Base-by-base conservation (phyloP, 2,329 filamentous ascomycete species). In the Trichoderma breve region DNA sequence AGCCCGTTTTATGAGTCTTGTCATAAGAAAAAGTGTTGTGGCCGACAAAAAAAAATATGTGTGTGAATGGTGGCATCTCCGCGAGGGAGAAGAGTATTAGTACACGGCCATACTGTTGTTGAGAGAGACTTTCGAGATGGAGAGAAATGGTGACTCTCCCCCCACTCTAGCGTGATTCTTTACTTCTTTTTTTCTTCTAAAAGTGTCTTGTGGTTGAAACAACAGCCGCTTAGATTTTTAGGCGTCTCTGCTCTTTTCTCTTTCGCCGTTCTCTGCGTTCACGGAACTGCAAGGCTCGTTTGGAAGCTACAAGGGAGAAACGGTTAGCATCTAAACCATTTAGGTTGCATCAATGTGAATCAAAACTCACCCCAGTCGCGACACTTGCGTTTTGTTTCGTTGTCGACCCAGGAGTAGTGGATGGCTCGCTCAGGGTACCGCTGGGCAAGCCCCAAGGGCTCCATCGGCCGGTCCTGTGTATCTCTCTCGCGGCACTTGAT, bases 341-440 rank as follows among this genome's bases (percentile, higher is more conserved):
- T 9, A 6, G 3, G n/a, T 8, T 18, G 9, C 28, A 30, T 34
- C 26, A 21, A 21, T 67, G 7, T 57, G 62, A 30, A 24, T 34
- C 24, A 21, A 30, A 83, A 43, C 84, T 78, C 77, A 85, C 84
- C 80, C 76, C 83, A 80, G 70, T 82, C 78, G 69, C 78, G 78
- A 8, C 83, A 81, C 47, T 80, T 78, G 58, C 75, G 72, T 74
- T 83, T 83, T 64, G 82, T 74, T 61, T 83, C 80, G 3, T 77
- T 68, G 8, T 82, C 78, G 15, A 86, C 82, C 85, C 85, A 86
- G 5, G 76, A 66, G 74, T 86, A 86, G 43, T 80, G 77, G 47
- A 86, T 78, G 7, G 84, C 84, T 28, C 83, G 80, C 71, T 86
- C 84, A 2, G 85, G 85, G 71, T 83, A 86, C n/a, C 85, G 80